A percentile compares a stretch with the other conserved stretches of the same genome.
Evolutionary conservation across 2,329 filamentous ascomycete genomes (phyloP).

Genomic region (Phyllosticta citrichinensis): DNA sequence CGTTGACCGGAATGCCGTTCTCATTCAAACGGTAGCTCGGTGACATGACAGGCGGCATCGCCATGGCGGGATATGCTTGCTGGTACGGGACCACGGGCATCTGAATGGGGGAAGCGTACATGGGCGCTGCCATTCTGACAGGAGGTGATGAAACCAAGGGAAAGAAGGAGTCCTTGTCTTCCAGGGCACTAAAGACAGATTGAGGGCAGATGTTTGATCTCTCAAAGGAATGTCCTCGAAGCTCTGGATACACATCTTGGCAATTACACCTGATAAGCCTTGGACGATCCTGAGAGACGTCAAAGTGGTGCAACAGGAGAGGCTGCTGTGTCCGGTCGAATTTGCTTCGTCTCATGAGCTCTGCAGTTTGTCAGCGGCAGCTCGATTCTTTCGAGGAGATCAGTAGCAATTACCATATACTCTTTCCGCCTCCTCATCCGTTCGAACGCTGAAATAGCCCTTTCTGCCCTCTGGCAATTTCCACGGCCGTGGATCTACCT

Average conservation of each 20-base stretch:
- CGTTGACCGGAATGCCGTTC: conserved; percentile 26
- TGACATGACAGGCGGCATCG: not conserved
- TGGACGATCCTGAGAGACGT: conserved; percentile 15
- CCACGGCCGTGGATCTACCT: conserved; percentile 20
- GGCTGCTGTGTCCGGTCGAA: conserved; percentile 18
- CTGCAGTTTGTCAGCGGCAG: conserved; percentile 9
- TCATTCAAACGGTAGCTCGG: conserved; percentile 22
- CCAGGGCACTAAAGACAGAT: conserved; percentile 12
- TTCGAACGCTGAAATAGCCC: conserved; percentile 26
- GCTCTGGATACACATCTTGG: conserved; percentile 17
- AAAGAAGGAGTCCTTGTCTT: not conserved
- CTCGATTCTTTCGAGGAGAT: conserved; percentile 15
- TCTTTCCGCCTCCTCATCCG: conserved; percentile 23
- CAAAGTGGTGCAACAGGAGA: conserved; percentile 14
- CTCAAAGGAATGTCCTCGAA: conserved; percentile 20
- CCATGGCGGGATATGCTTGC: conserved; percentile 8
- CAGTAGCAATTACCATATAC: conserved; percentile 1
- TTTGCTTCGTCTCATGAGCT: conserved; percentile 19
- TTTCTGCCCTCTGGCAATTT: conserved; percentile 19
- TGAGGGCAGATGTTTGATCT: conserved; percentile 22
- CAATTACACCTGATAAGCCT: conserved; percentile 27
- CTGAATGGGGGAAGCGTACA: not conserved
- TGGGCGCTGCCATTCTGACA: conserved; percentile 14
- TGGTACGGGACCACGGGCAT: conserved; percentile 8
- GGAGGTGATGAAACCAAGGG: not conserved